Base-by-base conservation (phyloP, 805 yeast genomes). In the Candida succiphila region DNA sequence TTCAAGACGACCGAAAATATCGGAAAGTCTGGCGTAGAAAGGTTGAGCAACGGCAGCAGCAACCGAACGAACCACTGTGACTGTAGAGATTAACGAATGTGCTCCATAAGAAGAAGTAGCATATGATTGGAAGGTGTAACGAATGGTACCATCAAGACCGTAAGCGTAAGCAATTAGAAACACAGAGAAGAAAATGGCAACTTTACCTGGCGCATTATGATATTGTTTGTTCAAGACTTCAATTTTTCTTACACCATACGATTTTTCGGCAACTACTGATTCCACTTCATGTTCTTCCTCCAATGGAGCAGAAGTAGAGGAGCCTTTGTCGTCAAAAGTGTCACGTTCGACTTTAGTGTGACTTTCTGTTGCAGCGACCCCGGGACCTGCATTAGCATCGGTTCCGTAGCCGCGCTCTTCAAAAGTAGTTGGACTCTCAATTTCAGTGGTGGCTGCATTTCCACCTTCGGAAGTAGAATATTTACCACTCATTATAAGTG, bases 1-100 rank as follows among this genome's bases (percentile, higher is more conserved):
- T 44, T 69, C 73, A 22, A 72, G 43, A 49, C 87, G 70, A 13
- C 87, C 87, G 46, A 75, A 76, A n/a, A 67, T 61, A 50, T 78
- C 84, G 8, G 81, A 67, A 25, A 78, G 54, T 42, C 82, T 60
- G 9, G 86, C 85, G 40, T 65, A 74, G 4, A 72, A 63, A 4
- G 80, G 75, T 47, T 75, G 81, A 4, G 80, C 65, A 14, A 79
- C 84, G 18, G 83, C 82, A 30, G 73, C 80, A 32, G 75, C 66
- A 26, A 78, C 81, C 21, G 70, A 58, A 35, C 66, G 63, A 39
- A 78, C 65, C 20, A 75, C 78, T 39, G 69, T 64, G 37, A 79
- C 67, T 3, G 85, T 72, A 5, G 85, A 65, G 29, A 68, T 51
- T 36, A 74, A 57, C 7, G 84, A 69, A 47, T 78, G 82, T 12